These are phyloP conservation scores for Zygotorulaspora mrakii DNA, from an alignment of 1,139 yeast species.

Conservation along the genomic window DNA sequence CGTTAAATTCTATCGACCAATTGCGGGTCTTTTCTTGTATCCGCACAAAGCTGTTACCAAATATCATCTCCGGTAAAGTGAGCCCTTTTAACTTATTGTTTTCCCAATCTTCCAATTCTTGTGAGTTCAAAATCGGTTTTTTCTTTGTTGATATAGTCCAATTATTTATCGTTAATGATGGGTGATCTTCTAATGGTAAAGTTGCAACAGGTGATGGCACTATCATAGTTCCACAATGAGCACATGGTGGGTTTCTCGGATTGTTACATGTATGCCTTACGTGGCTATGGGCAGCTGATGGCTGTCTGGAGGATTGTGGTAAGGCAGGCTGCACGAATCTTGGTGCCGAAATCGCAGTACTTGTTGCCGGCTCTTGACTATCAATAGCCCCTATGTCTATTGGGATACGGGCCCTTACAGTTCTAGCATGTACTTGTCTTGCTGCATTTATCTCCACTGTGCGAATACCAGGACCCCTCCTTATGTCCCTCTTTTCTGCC, in stretches of 20 bases:
- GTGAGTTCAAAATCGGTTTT: conserved; percentile 70
- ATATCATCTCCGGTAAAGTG: conserved; percentile 96
- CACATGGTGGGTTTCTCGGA: conserved; percentile 47
- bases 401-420: conserved; percentile 34
- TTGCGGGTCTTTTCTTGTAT: conserved; percentile 42
- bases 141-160: conserved; percentile 77
- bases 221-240: conserved; percentile 64
- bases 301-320: not conserved
- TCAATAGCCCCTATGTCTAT: not conserved
- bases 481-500: conserved; percentile 11
- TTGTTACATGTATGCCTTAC: conserved; percentile 28
- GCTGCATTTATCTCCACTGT: conserved; percentile 61
- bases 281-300: conserved; percentile 1
- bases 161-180: conserved; percentile 60
- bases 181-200: conserved; percentile 58
- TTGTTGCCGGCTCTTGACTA: not conserved
- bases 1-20: conserved; percentile 60
- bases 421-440: conserved; percentile 52
- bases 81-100: conserved; percentile 51
- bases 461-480: conserved; percentile 41
- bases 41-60: conserved; percentile 77
- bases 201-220: conserved; percentile 70
- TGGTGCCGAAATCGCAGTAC: conserved; percentile 1
- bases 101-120: conserved; percentile 68
- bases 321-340: conserved; percentile 3